Evolutionary conservation across 768 basidiomycete genomes (phyloP).

Genomic region (Auricularia sp.): DNA sequence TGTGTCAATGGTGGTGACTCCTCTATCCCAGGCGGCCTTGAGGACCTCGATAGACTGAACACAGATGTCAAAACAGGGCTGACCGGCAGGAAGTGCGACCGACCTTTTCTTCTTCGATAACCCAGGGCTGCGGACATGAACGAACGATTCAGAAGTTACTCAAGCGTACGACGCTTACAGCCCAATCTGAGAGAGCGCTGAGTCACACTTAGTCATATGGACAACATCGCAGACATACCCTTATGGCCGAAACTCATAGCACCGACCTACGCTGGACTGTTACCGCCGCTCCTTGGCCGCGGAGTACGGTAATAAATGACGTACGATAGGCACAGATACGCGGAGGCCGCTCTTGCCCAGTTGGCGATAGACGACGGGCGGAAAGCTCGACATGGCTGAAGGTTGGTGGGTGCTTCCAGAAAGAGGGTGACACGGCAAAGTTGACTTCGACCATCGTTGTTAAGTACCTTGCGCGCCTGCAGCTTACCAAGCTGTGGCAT

Average conservation of each 20-base stretch:
- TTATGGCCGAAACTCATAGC: constrained; percentile 17
- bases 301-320: background rate
- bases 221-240: background rate
- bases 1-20: constrained; percentile 11
- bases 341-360: constrained; percentile 25
- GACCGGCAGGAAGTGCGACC: background rate
- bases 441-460: too few species aligned
- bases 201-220: background rate
- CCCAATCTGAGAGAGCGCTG: background rate
- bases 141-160: background rate
- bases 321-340: constrained; percentile 25
- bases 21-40: constrained; percentile 7
- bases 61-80: background rate
- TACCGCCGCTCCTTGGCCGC: constrained; percentile 20
- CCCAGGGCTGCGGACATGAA: background rate
- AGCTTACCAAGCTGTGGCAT: too few species aligned
- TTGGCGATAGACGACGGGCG: constrained; percentile 18
- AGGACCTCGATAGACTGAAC: constrained; percentile 2
- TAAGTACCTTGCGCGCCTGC: too few species aligned
- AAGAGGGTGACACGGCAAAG: too few species aligned
- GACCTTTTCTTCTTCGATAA: background rate
- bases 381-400: background rate
- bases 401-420: background rate
- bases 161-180: background rate
- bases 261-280: constrained; percentile 21